phyloP scores from a whole-genome alignment of 2,329 filamentous ascomycete species.

The Trichoderma cornu-damae region DNA sequence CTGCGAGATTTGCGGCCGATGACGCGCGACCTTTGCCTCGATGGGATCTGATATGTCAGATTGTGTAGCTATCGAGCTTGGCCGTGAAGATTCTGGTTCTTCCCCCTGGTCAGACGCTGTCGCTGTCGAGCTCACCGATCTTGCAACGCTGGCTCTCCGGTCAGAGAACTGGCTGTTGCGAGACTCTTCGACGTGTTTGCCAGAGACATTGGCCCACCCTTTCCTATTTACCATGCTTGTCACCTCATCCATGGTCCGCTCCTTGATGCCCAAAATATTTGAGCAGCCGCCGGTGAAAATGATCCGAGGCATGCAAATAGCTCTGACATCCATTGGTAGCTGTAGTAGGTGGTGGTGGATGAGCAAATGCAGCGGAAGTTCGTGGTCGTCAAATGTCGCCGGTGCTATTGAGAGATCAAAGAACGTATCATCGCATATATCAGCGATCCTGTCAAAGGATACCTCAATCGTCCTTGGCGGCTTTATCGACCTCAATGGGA shows the following conservation, averaged over 20 bases:
- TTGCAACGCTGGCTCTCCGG: constrained; percentile 24
- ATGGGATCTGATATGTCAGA: constrained; percentile 30
- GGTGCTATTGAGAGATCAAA: constrained; percentile 54
- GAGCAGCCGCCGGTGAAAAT: constrained; percentile 80
- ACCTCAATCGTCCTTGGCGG: constrained; percentile 56
- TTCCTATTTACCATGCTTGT: constrained; percentile 57
- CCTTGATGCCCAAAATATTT: constrained; percentile 71
- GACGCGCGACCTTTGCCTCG: constrained; percentile 35
- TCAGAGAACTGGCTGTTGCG: constrained; percentile 31
- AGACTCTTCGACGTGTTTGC: constrained; percentile 58
- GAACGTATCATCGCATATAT: constrained; percentile 70
- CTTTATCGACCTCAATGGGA: constrained; percentile 43
- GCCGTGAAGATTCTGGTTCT: constrained; percentile 22
- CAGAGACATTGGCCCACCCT: constrained; percentile 74
- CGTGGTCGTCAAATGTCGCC: constrained; percentile 75
- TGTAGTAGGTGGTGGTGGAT: constrained; percentile 70
- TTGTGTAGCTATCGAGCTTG: constrained; percentile 25
- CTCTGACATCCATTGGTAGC: constrained; percentile 75
- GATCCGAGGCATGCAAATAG: constrained; percentile 82
- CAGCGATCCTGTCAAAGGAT: constrained; percentile 64
- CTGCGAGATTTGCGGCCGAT: constrained; percentile 35
- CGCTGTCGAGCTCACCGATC: constrained; percentile 22
- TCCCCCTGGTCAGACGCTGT: constrained; percentile 26
- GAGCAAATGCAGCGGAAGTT: constrained; percentile 70
- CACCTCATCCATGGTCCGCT: constrained; percentile 71